A percentile compares a stretch with the other conserved stretches of the same genome.
These are phyloP conservation scores for Nakazawaea wyomingensis DNA, from an alignment of 805 yeast species.

Conservation along the genomic window DNA sequence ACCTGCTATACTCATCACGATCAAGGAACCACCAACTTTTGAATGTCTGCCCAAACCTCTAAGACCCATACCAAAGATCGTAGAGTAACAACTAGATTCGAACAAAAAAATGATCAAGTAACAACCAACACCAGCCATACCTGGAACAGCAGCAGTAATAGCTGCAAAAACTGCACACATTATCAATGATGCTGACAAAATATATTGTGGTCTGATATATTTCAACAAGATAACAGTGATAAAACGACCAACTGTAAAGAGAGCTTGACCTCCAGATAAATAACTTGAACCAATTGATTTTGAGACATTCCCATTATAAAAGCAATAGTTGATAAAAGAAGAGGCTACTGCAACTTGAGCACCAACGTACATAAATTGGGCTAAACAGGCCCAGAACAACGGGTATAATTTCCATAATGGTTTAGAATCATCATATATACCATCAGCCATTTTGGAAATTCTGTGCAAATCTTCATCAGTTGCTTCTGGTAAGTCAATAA, in stretches of 20 bases:
- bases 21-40: constrained; percentile 13
- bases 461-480: constrained; percentile 14
- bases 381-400: constrained; percentile 15
- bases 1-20: constrained; percentile 23
- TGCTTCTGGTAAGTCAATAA: constrained; percentile 16
- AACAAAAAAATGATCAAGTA: constrained; percentile 11
- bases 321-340: constrained; percentile 13
- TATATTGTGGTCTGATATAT: constrained; percentile 13
- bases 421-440: constrained; percentile 14
- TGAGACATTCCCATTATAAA: constrained; percentile 4
- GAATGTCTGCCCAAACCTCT: constrained; percentile 15
- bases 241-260: constrained; percentile 13
- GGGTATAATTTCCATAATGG: constrained; percentile 14
- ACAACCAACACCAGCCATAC: constrained; percentile 13
- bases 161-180: constrained; percentile 10
- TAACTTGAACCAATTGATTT: constrained; percentile 12
- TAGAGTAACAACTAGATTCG: constrained; percentile 14
- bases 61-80: constrained; percentile 14
- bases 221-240: constrained; percentile 10
- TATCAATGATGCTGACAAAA: constrained; percentile 7
- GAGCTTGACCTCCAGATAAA: constrained; percentile 12
- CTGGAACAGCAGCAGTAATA: constrained; percentile 10
- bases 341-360: constrained; percentile 16
- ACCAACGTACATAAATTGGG: constrained; percentile 16
- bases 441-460: constrained; percentile 11